phyloP scores from a whole-genome alignment of 2,329 filamentous ascomycete genomes.

The Penicillium sp. region DNA sequence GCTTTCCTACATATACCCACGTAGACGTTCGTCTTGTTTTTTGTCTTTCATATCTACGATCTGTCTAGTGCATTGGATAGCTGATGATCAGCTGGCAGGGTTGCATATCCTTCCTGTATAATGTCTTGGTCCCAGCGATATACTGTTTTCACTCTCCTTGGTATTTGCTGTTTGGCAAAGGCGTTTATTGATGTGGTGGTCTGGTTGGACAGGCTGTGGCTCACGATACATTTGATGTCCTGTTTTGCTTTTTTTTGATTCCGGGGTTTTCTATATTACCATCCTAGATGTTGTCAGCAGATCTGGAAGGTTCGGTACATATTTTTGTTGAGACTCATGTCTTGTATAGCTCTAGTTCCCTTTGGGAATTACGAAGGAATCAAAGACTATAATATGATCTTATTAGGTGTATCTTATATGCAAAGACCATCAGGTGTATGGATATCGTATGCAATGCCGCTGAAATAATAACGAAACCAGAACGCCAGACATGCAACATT shows the following conservation, averaged over 20 bases:
- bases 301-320: neutral
- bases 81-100: constrained; percentile 8
- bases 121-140: constrained; percentile 11
- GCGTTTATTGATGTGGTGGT: constrained; percentile 7
- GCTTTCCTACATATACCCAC: constrained; percentile 1
- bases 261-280: neutral
- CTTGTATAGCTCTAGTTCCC: neutral
- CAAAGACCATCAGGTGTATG: too few species aligned
- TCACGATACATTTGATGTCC: constrained; percentile 18
- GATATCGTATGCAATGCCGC: neutral
- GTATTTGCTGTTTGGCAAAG: constrained; percentile 2
- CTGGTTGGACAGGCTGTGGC: constrained; percentile 7
- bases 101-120: constrained; percentile 18
- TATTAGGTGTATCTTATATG: neutral
- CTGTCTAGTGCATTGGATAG: neutral
- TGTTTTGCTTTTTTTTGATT: constrained; percentile 3
- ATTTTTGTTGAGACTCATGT: neutral
- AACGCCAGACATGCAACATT: neutral
- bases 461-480: neutral
- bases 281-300: neutral
- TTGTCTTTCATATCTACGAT: neutral
- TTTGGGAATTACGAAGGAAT: neutral
- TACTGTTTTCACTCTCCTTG: neutral
- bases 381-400: neutral
- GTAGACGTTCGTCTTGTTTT: neutral